These are phyloP conservation scores for Saccharomycopsis amapae DNA, from an alignment of 805 yeast species.

Conservation along the genomic window DNA sequence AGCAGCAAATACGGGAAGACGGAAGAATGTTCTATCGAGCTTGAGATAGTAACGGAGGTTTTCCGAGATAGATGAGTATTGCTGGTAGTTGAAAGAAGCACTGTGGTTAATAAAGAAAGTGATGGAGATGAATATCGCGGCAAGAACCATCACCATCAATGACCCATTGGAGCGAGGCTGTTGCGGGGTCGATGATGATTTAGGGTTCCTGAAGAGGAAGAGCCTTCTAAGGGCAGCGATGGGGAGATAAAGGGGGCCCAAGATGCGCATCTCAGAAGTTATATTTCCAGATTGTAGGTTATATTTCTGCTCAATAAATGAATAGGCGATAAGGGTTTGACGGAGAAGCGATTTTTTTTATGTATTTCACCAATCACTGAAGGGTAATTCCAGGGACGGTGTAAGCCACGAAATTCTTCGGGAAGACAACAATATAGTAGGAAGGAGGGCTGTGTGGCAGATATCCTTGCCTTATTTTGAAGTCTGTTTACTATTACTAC, in stretches of 20 bases:
- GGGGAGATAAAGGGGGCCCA: background rate
- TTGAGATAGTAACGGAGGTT: constrained; percentile 15
- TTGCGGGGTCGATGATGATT: background rate
- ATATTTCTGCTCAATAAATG: too few species aligned
- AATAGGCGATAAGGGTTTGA: too few species aligned
- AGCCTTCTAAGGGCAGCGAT: background rate
- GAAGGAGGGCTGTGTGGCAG: too few species aligned
- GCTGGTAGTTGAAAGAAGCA: constrained; percentile 8
- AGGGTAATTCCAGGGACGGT: too few species aligned
- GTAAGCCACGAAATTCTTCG: too few species aligned
- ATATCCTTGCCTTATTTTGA: too few species aligned
- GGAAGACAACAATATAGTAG: too few species aligned
- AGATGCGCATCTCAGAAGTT: background rate
- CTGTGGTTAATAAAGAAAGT: constrained; percentile 3
- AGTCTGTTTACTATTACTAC: too few species aligned
- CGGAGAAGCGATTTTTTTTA: too few species aligned
- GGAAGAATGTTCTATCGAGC: constrained; percentile 17
- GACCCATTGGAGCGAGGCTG: too few species aligned
- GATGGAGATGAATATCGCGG: background rate
- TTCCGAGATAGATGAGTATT: constrained; percentile 8
- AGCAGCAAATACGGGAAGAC: constrained; percentile 18
- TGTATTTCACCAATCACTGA: too few species aligned
- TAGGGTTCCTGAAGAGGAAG: background rate
- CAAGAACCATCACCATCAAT: background rate
- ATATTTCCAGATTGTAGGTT: too few species aligned